Evolutionary conservation across 106 monocot genomes (phyloP).

Genomic region (Platanthera guangdongensis): DNA sequence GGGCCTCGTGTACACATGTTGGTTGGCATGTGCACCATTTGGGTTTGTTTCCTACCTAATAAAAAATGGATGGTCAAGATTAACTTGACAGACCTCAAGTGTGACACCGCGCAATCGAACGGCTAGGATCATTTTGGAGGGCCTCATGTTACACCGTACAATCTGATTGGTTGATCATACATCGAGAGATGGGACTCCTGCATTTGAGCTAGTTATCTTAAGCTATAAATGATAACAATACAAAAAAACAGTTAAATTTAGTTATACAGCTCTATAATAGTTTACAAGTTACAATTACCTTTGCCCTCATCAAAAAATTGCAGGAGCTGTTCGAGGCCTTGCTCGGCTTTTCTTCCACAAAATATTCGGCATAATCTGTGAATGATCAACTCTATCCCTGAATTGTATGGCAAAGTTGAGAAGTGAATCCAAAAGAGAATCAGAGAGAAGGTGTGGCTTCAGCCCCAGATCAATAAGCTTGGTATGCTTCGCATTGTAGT

Average conservation of each 20-base stretch:
- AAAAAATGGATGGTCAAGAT: too few relatives aligned
- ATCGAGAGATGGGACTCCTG: background rate
- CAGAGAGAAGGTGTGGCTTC: slow-evolving; percentile 72
- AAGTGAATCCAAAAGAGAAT: slow-evolving; percentile 83
- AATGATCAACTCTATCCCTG: slow-evolving; percentile 60
- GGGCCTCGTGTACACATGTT: too few relatives aligned
- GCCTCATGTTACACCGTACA: too few relatives aligned
- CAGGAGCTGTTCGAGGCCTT: slow-evolving; percentile 42
- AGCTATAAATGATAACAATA: background rate
- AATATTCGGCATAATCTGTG: slow-evolving; percentile 86
- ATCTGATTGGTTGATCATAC: too few relatives aligned
- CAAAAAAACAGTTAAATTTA: background rate
- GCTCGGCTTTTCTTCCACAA: slow-evolving; percentile 93
- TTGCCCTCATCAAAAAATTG: background rate
- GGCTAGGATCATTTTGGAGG: too few relatives aligned
- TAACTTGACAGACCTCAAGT: too few relatives aligned
- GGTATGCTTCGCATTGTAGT: slow-evolving; percentile 91
- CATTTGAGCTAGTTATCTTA: background rate
- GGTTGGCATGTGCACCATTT: too few relatives aligned
- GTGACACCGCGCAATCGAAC: too few relatives aligned
- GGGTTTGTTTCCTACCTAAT: too few relatives aligned
- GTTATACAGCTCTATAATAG: background rate
- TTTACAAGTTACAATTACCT: background rate
- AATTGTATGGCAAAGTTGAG: slow-evolving; percentile 67
- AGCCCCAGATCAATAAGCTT: slow-evolving; percentile 80